A percentile compares a stretch with the other conserved stretches of the same genome.
Evolutionary conservation across 2,329 filamentous ascomycete genomes (phyloP).

Genomic region (Rhytidhysteron rufulum): DNA sequence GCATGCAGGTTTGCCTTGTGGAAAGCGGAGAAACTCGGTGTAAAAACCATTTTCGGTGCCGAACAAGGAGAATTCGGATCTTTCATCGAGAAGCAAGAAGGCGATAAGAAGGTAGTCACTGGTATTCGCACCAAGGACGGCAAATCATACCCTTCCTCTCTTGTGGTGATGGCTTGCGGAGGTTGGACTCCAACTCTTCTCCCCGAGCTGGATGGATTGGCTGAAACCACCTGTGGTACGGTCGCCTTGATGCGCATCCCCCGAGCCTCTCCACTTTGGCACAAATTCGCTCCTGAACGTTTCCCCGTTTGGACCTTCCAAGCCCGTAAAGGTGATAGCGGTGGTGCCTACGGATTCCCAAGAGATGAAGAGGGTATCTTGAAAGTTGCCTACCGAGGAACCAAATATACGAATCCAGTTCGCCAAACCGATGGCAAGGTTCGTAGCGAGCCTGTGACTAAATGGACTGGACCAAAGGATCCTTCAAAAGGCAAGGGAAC

Average conservation of each 20-base stretch:
- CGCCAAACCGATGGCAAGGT: slow-evolving; percentile 33
- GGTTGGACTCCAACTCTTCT: slow-evolving; percentile 44
- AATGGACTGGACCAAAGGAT: no score
- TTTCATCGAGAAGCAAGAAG: slow-evolving; percentile 13
- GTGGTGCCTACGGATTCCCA: slow-evolving; percentile 50
- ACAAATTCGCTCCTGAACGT: slow-evolving; percentile 38
- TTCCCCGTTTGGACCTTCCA: slow-evolving; percentile 46
- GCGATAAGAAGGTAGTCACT: slow-evolving; percentile 24
- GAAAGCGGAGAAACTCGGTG: slow-evolving; percentile 40
- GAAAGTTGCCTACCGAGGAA: slow-evolving; percentile 51
- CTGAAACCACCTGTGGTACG: slow-evolving; percentile 48
- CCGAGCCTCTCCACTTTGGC: slow-evolving; percentile 30
- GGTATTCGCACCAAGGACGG: slow-evolving; percentile 42
- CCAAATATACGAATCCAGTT: slow-evolving; percentile 44
- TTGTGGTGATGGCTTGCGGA: slow-evolving; percentile 42
- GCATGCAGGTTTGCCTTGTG: slow-evolving; percentile 46
- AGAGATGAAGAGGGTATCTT: slow-evolving; percentile 41
- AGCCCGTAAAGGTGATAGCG: slow-evolving; percentile 25
- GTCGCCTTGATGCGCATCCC: slow-evolving; percentile 46
- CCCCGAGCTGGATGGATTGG: slow-evolving; percentile 37
- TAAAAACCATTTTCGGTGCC: slow-evolving; percentile 39
- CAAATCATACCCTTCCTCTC: slow-evolving; percentile 23
- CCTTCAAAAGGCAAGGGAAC: no score
- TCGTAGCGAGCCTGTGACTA: slow-evolving; percentile 40
- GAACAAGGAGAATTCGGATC: slow-evolving; percentile 27